These are phyloP conservation scores for Funneliformis mosseae DNA, from an alignment of 192 early-diverging fungal species.

Conservation along the genomic window DNA sequence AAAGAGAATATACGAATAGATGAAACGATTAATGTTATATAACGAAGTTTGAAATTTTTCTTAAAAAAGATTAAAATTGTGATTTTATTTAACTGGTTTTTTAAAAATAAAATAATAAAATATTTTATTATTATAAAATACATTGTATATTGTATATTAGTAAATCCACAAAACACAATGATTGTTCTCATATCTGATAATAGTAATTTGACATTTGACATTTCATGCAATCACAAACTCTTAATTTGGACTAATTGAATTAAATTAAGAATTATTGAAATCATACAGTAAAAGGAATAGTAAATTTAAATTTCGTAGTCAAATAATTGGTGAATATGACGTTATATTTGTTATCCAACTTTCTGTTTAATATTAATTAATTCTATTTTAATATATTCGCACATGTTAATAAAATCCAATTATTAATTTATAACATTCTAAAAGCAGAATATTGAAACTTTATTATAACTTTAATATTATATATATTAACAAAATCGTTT, in stretches of 20 bases:
- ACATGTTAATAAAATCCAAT: no score
- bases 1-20: neutral
- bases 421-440: no score
- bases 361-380: no score
- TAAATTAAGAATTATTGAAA: neutral
- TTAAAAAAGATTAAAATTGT: no score
- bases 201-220: neutral
- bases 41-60: neutral
- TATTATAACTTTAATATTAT: no score
- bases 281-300: neutral
- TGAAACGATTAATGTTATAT: neutral
- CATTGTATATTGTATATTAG: neutral
- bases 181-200: neutral
- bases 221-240: neutral
- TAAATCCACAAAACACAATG: neutral
- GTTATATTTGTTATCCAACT: no score
- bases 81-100: neutral
- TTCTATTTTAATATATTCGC: no score
- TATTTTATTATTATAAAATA: neutral
- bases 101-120: neutral
- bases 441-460: no score
- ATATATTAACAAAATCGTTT: no score
- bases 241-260: neutral
- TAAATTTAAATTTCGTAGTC: no score
- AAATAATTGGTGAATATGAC: no score